phyloP scores from a whole-genome alignment of 345 rosid species.

The Populus alba region DNA sequence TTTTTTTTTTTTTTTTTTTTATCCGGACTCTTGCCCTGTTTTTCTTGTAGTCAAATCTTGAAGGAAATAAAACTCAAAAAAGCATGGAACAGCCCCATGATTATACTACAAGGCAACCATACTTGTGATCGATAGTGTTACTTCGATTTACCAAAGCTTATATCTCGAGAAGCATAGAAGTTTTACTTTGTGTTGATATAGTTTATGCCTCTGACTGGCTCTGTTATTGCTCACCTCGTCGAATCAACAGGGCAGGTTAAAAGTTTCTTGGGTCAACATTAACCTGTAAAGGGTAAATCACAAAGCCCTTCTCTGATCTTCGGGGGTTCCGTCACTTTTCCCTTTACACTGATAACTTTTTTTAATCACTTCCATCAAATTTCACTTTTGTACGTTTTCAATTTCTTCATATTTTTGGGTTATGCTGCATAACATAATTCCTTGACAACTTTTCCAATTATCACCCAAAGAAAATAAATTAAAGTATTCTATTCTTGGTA shows the following conservation, averaged over 20 bases:
- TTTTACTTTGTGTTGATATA: background rate
- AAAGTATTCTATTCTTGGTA: background rate
- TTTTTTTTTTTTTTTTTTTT: background rate
- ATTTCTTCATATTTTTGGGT: background rate
- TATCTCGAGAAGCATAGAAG: background rate
- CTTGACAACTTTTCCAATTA: background rate
- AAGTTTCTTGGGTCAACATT: background rate
- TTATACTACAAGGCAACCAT: background rate
- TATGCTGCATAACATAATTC: background rate
- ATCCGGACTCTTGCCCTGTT: background rate
- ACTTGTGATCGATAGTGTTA: background rate
- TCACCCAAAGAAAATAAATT: too few species aligned
- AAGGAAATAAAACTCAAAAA: constrained; percentile 6
- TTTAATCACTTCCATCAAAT: background rate
- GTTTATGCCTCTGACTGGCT: background rate
- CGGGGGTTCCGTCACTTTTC: background rate
- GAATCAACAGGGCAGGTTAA: background rate
- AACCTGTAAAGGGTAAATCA: too few species aligned
- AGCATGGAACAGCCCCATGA: background rate
- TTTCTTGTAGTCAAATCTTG: background rate
- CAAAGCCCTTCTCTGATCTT: background rate
- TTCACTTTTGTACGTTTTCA: background rate
- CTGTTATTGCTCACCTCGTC: background rate
- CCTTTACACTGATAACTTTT: background rate
- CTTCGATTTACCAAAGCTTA: background rate